A percentile compares a stretch with the other conserved stretches of the same genome.
Evolutionary conservation across 257 asterid species (phyloP).

Genomic region (Solanum arcanum): DNA sequence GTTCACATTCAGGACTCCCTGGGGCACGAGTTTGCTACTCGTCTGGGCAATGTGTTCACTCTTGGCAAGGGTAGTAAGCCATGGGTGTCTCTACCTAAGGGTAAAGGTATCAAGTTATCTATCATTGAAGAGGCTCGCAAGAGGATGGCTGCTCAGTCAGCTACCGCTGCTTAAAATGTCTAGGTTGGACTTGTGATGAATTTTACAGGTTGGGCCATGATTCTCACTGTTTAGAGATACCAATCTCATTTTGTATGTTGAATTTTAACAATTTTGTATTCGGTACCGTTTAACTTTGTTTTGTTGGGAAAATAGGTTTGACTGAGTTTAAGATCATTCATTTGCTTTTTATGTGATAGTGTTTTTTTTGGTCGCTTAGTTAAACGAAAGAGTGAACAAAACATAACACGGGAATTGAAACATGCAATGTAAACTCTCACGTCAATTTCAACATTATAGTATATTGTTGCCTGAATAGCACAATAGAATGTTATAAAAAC

Average conservation of each 20-base stretch:
- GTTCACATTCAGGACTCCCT: conserved; percentile 17
- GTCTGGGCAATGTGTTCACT: conserved; percentile 23
- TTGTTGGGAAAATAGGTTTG: background rate
- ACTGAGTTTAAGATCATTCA: background rate
- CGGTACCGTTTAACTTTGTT: background rate
- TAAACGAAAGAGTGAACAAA: background rate
- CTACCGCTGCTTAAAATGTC: conserved; percentile 5
- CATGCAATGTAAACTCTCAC: background rate
- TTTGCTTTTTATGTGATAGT: background rate
- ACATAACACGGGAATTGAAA: background rate
- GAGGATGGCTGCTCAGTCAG: conserved; percentile 20
- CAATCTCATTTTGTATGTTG: background rate
- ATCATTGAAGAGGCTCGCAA: conserved; percentile 27
- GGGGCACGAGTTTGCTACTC: conserved; percentile 27
- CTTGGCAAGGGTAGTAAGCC: conserved; percentile 29
- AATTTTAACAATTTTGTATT: background rate
- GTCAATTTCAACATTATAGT: background rate
- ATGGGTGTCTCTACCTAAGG: conserved; percentile 28
- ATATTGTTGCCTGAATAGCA: background rate
- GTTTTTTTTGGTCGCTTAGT: background rate
- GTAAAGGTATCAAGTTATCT: conserved; percentile 24
- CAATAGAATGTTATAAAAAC: background rate
- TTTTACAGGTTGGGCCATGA: background rate
- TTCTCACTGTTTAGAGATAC: background rate
- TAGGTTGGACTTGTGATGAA: background rate